Conservation (phyloP, 78 protist genomes). For the slime mould (Dictyostelium discoideum) region dicty_2.7 NC_007091.3:2186501-2187000, state of each 20-base stretch:
- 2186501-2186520: background rate
- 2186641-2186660: background rate
- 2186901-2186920: background rate
- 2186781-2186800: too few relatives aligned
- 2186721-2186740: too few relatives aligned
- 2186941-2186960: background rate
- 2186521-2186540: conserved; percentile 6
- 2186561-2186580: background rate
- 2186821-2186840: background rate
- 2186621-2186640: background rate
- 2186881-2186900: too few relatives aligned
- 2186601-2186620: conserved; percentile 2
- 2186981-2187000: background rate
- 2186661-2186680: background rate
- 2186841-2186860: background rate
- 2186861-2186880: background rate
- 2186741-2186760: too few relatives aligned
- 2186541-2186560: background rate
- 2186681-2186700: background rate
- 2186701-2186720: too few relatives aligned
- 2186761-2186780: too few relatives aligned
- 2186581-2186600: background rate
- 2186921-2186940: background rate
- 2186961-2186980: background rate
- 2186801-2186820: background rate